phyloP scores from a whole-genome alignment of 208 protist species.

The Endotrypanum monterogeii region DNA sequence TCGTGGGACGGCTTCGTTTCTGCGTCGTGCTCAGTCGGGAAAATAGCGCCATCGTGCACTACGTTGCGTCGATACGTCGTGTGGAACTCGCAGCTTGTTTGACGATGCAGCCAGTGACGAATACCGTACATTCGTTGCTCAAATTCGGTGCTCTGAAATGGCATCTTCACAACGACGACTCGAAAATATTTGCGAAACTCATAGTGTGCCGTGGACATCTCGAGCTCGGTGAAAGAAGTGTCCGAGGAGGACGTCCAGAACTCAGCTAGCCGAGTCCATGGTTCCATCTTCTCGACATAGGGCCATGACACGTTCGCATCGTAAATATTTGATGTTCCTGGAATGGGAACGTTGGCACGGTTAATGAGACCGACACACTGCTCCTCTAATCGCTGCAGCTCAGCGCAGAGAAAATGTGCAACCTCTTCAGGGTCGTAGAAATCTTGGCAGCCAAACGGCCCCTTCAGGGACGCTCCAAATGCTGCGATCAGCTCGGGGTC shows the following conservation, averaged over 20 bases:
- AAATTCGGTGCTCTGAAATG: slow-evolving; percentile 90
- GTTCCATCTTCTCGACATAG: slow-evolving; percentile 82
- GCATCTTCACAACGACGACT: slow-evolving; percentile 83
- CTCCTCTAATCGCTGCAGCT: slow-evolving; percentile 73
- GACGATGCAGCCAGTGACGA: slow-evolving; percentile 88
- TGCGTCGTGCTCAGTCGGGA: slow-evolving; percentile 82
- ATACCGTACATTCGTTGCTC: slow-evolving; percentile 90
- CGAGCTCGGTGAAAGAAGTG: slow-evolving; percentile 83
- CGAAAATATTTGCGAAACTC: slow-evolving; percentile 91
- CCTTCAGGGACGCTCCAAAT: slow-evolving; percentile 59
- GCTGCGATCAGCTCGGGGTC: slow-evolving; percentile 65
- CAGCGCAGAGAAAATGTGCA: slow-evolving; percentile 77
- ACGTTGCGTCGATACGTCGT: slow-evolving; percentile 81
- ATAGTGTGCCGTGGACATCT: slow-evolving; percentile 91
- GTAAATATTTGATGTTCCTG: slow-evolving; percentile 78
- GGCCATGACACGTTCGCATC: slow-evolving; percentile 86
- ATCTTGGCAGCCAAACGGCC: slow-evolving; percentile 68
- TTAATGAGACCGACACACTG: slow-evolving; percentile 82
- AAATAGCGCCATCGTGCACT: slow-evolving; percentile 80
- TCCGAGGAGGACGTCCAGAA: slow-evolving; percentile 90
- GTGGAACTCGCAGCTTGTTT: slow-evolving; percentile 88
- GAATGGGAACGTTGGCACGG: slow-evolving; percentile 82
- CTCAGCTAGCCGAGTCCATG: slow-evolving; percentile 86
- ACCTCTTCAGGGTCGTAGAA: slow-evolving; percentile 79
- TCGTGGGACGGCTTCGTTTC: slow-evolving; percentile 62